Percentiles rank a stretch among this genome's conserved stretches.
phyloP scores from a whole-genome alignment of 2,329 filamentous ascomycete species.

The Nemania sp. region DNA sequence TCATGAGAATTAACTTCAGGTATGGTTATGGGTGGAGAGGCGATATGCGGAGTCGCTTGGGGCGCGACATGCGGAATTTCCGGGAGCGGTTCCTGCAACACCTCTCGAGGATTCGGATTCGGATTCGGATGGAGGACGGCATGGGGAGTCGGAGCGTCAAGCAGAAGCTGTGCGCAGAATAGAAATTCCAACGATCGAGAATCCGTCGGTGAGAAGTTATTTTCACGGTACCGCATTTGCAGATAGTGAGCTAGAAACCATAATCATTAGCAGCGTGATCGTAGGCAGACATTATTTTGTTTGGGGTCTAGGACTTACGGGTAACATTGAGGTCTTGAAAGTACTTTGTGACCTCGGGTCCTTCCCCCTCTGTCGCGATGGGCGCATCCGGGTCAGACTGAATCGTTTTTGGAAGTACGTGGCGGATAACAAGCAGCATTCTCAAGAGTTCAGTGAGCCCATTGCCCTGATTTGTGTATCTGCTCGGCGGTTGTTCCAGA shows the following conservation, averaged over 20 bases:
- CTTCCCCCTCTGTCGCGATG: constrained; percentile 51
- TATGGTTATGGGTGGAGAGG: constrained; percentile 6
- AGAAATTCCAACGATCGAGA: constrained; percentile 52
- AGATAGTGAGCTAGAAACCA: constrained; percentile 46
- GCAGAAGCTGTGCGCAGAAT: constrained; percentile 49
- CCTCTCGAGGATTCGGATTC: no score
- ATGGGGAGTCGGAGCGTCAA: constrained; percentile 30
- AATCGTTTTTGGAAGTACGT: constrained; percentile 58
- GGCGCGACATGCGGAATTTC: constrained; percentile 6
- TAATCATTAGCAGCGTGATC: no score
- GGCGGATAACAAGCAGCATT: constrained; percentile 64
- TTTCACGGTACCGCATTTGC: constrained; percentile 53
- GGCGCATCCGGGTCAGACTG: constrained; percentile 51
- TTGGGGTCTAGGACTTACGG: constrained; percentile 50
- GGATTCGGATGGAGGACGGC: constrained; percentile 1
- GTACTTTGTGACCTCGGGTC: constrained; percentile 52
- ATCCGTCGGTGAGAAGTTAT: constrained; percentile 54
- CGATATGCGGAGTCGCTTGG: no score
- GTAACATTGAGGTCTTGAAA: constrained; percentile 61
- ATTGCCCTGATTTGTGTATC: constrained; percentile 62
- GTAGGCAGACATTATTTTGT: neutral
- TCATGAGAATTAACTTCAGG: constrained; percentile 20
- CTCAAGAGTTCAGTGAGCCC: constrained; percentile 61
- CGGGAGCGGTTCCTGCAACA: neutral
- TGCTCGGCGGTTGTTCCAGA: constrained; percentile 58